These are phyloP conservation scores for Claviceps sp. DNA, from an alignment of 2,329 filamentous ascomycete species.

Conservation along the genomic window DNA sequence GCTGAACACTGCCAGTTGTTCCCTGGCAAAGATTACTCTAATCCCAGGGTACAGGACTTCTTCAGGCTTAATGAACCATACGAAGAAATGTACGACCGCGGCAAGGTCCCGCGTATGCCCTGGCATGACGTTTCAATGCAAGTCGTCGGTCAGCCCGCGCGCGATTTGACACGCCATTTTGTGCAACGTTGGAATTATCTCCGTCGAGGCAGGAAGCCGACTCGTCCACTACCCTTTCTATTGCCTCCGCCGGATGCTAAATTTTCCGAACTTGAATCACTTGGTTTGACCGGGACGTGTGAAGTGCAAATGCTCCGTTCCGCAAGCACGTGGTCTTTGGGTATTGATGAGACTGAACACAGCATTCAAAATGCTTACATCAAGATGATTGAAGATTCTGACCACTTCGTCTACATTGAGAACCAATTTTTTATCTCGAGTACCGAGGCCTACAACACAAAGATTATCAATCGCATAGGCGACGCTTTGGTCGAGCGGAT, in stretches of 20 bases:
- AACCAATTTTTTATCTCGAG: conserved; percentile 98
- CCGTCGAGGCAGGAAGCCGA: conserved; percentile 81
- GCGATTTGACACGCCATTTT: conserved; percentile 89
- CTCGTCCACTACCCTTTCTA: conserved; percentile 82
- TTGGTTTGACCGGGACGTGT: conserved; percentile 86
- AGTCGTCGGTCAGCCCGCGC: conserved; percentile 85
- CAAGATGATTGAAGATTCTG: conserved; percentile 86
- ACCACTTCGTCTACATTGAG: conserved; percentile 97
- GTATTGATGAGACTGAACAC: conserved; percentile 75
- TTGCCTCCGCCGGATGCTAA: conserved; percentile 89
- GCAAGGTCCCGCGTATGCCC: conserved; percentile 81
- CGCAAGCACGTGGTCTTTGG: conserved; percentile 81
- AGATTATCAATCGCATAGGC: conserved; percentile 84
- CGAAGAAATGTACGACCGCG: conserved; percentile 96
- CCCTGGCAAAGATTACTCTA: conserved; percentile 97
- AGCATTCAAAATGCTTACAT: conserved; percentile 95
- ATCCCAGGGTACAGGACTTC: conserved; percentile 90
- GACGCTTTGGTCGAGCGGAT: conserved; percentile 90
- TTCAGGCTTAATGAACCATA: conserved; percentile 87
- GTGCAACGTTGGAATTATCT: conserved; percentile 98
- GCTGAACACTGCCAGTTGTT: conserved; percentile 91
- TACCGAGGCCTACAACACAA: conserved; percentile 73
- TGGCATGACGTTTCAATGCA: conserved; percentile 99
- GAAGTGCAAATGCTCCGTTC: conserved; percentile 94
- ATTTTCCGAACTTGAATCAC: conserved; percentile 67